Percentiles rank a stretch among this genome's conserved stretches.
phyloP scores from a whole-genome alignment of 2,329 filamentous ascomycete species.

The Penicillium psychrosexuale region DNA sequence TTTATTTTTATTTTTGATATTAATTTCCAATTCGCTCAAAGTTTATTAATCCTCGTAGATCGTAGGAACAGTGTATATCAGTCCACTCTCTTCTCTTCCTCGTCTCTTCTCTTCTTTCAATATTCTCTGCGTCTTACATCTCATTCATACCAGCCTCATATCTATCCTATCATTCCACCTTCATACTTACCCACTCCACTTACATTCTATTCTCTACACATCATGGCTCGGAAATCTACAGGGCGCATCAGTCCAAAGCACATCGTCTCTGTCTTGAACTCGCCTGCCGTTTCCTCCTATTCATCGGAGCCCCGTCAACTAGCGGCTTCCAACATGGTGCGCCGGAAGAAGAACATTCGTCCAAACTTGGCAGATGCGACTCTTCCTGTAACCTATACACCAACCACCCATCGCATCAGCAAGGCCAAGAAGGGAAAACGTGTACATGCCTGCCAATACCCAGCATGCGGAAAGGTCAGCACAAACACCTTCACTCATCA shows the following conservation, averaged over 20 bases:
- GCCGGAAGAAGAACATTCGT: slow-evolving; percentile 31
- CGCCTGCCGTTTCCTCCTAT: slow-evolving; percentile 19
- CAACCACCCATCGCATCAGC: slow-evolving; percentile 50
- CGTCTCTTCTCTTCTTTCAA: slow-evolving; percentile 15
- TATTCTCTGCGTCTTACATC: slow-evolving; percentile 11
- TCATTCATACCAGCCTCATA: slow-evolving; percentile 7
- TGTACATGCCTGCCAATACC: slow-evolving; percentile 48
- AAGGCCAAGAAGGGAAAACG: slow-evolving; percentile 54
- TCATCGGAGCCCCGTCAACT: slow-evolving; percentile 14
- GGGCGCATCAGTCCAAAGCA: slow-evolving; percentile 22
- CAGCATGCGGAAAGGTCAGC: slow-evolving; percentile 49
- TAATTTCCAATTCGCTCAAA: slow-evolving; percentile 17
- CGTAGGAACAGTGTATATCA: slow-evolving; percentile 28
- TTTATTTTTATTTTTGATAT: background rate
- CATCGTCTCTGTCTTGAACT: slow-evolving; percentile 22
- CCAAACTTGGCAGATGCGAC: slow-evolving; percentile 30
- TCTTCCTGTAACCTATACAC: slow-evolving; percentile 46
- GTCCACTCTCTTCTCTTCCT: slow-evolving; percentile 23
- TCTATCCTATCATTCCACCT: background rate
- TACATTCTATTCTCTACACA: slow-evolving; percentile 5
- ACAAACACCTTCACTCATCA: slow-evolving; percentile 1
- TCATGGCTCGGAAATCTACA: slow-evolving; percentile 25
- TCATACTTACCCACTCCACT: background rate
- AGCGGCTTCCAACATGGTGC: slow-evolving; percentile 11
- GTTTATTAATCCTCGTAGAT: slow-evolving; percentile 24